Conservation (phyloP, 805 yeast genomes). For the Pichia phayaonensis region DNA sequence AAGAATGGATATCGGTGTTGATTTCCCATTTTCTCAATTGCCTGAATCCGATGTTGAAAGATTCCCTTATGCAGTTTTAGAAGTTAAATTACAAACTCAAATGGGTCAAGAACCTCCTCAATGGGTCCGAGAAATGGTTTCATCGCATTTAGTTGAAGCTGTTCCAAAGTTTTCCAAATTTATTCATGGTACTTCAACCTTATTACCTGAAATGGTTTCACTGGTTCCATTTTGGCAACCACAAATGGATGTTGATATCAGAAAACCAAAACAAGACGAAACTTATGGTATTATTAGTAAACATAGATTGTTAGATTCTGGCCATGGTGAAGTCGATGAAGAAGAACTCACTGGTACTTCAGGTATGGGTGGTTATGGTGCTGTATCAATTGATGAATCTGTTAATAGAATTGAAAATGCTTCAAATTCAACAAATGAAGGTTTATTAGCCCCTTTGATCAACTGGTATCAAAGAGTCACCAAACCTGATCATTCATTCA, state of each 20-base stretch:
- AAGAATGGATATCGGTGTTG: constrained; percentile 96
- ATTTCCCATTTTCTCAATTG: constrained; percentile 86
- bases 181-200: constrained; percentile 92
- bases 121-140: constrained; percentile 90
- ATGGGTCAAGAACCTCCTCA: constrained; percentile 98
- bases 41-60: constrained; percentile 81
- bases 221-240: constrained; percentile 96
- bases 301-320: constrained; percentile 22
- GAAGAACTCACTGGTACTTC: constrained; percentile 50
- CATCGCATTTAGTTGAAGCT: constrained; percentile 93
- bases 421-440: constrained; percentile 8
- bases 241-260: constrained; percentile 92
- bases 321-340: constrained; percentile 58
- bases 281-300: constrained; percentile 56
- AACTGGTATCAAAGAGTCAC: constrained; percentile 14
- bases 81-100: constrained; percentile 95
- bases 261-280: constrained; percentile 67
- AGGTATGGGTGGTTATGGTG: constrained; percentile 17
- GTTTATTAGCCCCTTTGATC: constrained; percentile 13
- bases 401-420: constrained; percentile 24
- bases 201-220: constrained; percentile 74
- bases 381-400: constrained; percentile 26
- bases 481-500: constrained; percentile 39
- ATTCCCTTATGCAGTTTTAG: constrained; percentile 96
- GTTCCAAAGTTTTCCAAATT: constrained; percentile 97